Evolutionary conservation across 495 filamentous ascomycete species (phyloP), one percentile per base, ranked within the genome.

Genomic region (Neurospora tetraspora): DNA sequence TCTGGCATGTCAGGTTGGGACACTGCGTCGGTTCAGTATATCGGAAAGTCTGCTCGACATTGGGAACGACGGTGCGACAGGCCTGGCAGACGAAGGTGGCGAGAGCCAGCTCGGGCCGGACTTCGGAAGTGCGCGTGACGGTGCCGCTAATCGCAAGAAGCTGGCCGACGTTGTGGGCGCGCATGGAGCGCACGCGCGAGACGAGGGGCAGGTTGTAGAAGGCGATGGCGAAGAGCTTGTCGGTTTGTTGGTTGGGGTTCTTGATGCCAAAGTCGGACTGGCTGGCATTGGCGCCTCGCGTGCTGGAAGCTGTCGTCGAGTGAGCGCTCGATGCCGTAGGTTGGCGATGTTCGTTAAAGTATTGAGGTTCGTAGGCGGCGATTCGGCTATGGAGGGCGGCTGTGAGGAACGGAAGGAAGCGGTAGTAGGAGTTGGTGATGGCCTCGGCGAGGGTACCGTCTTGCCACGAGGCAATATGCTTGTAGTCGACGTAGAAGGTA

Each of bases 191-290:
- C 72, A 99, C 86, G 75, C 96, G 88, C 5, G 94, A 96, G 38
- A 98, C 92, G n/a, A 98, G 86, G 1, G 96, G 95, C 23, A 99
- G 85, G 79, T 98, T 97, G 85, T 98, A 98, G 80, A 98, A 98
- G 14, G 96, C 96, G 37, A 98, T 85, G 18, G 94, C 87, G 78
- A 99, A 99, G 18, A 98, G 82, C 82, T 97, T 97, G 81, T 99
- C 96, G 7, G 96, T 97, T 81, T 97, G 93, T 78, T 97, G 96
- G 80, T 97, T 93, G n/a, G 88, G 88, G 31, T 91, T 96, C 84
- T 93, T 93, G 73, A 87, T 86, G 71, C 84, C 81, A 10, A 82
- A 80, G 37, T 94, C 92, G 5, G 87, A 87, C 71, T 93, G 89
- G 78, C 86, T 92, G 61, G 84, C 84, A 0, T 65, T 65, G 23